Evolutionary conservation across 148 eudicot species (phyloP).

Genomic region (Beta vulgaris): DNA sequence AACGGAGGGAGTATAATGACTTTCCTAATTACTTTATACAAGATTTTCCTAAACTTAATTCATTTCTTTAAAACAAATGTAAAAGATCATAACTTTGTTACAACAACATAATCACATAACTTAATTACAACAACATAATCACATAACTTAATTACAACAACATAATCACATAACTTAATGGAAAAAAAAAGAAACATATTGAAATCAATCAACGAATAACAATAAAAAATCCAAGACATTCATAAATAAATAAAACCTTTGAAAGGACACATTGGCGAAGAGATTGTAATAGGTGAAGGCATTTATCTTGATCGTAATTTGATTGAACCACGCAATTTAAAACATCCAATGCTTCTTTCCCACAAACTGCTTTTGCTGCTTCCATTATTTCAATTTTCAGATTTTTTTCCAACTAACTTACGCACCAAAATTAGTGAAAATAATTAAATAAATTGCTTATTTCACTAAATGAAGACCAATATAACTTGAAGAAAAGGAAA

Average conservation of each 20-base stretch:
- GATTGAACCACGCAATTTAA: slow-evolving; percentile 71
- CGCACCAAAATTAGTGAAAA: too few relatives aligned
- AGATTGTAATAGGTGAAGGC: slow-evolving; percentile 53
- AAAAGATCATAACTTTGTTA: too few relatives aligned
- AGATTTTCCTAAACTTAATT: too few relatives aligned
- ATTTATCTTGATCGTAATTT: slow-evolving; percentile 65
- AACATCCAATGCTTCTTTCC: slow-evolving; percentile 68
- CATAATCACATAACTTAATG: neutral
- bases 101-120: too few relatives aligned
- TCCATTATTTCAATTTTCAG: slow-evolving; percentile 30
- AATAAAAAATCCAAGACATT: neutral
- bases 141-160: neutral
- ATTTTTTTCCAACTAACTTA: too few relatives aligned
- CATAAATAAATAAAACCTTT: slow-evolving; percentile 41
- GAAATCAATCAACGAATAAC: neutral
- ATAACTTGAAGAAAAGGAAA: too few relatives aligned
- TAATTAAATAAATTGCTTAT: too few relatives aligned
- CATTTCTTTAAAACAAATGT: too few relatives aligned
- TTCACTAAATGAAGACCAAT: too few relatives aligned
- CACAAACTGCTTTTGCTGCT: slow-evolving; percentile 49
- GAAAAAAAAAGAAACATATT: neutral
- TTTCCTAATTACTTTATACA: too few relatives aligned
- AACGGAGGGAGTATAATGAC: too few relatives aligned
- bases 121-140: too few relatives aligned
- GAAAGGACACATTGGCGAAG: slow-evolving; percentile 67